Evolutionary conservation across 768 basidiomycete genomes (phyloP).

Genomic region (Mycena amicta): DNA sequence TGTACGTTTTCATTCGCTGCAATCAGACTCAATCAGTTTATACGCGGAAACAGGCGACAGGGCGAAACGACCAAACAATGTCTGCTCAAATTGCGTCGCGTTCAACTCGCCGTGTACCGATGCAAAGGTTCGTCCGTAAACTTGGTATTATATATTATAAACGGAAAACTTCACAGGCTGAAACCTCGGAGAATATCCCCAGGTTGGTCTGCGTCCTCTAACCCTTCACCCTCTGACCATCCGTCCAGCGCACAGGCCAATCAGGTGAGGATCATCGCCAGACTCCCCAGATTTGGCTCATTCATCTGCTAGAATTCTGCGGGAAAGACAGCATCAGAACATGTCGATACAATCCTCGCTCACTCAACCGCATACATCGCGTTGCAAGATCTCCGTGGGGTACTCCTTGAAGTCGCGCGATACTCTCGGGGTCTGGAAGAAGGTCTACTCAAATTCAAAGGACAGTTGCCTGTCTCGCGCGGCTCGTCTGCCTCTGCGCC

Average conservation of each 20-base stretch:
- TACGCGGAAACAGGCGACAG: background rate
- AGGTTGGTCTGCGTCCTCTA: background rate
- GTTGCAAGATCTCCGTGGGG: background rate
- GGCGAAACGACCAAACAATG: background rate
- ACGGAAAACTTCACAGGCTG: background rate
- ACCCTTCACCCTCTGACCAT: no score
- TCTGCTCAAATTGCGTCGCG: background rate
- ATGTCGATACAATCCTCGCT: background rate
- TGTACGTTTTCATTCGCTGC: background rate
- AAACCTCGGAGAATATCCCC: background rate
- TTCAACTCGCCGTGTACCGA: conserved; percentile 1
- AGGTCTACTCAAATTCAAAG: background rate
- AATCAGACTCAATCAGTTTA: background rate
- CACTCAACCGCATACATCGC: background rate
- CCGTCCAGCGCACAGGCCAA: no score
- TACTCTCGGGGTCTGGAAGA: background rate
- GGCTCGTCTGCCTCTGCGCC: background rate
- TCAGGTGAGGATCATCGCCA: no score
- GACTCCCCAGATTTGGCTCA: background rate
- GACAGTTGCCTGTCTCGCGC: background rate
- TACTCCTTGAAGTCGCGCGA: background rate
- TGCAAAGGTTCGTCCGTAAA: background rate
- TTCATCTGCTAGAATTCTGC: background rate
- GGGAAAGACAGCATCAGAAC: background rate
- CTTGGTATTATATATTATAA: background rate